phyloP scores from a whole-genome alignment of 495 filamentous ascomycete genomes.

The Tuber microsphaerosporum region DNA sequence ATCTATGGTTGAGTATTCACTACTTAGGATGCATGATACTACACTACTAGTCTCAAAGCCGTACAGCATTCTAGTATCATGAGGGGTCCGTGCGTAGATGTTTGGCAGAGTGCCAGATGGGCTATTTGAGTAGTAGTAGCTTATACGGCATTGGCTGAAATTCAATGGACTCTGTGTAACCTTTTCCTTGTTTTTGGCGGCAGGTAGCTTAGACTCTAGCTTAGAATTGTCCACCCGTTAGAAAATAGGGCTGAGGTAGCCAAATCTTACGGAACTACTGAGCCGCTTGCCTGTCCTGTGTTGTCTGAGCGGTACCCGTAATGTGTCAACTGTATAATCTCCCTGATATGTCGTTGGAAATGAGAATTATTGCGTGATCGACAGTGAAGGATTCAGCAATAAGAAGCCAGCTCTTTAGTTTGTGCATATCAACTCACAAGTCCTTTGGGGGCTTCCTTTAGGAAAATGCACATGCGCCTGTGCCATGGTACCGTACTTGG shows the following conservation, averaged over 20 bases:
- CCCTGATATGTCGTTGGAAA: background rate
- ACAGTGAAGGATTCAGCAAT: background rate
- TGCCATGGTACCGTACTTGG: background rate
- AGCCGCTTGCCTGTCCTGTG: background rate
- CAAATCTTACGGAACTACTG: background rate
- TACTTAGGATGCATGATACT: no score
- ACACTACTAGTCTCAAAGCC: no score
- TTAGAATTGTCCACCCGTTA: background rate
- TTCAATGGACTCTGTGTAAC: background rate
- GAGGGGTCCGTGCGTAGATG: background rate
- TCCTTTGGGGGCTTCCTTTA: background rate
- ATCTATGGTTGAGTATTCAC: background rate
- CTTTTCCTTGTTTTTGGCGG: background rate
- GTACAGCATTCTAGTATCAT: background rate
- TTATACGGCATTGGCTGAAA: background rate
- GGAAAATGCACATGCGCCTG: background rate
- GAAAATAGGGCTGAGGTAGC: background rate
- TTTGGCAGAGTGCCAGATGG: background rate
- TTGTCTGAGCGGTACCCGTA: background rate
- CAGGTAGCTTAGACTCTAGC: background rate
- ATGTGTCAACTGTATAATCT: background rate
- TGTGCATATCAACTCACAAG: no score
- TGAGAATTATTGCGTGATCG: background rate
- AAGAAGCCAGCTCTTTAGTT: no score
- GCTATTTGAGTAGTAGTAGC: background rate